These are phyloP conservation scores for Murraya koenigii DNA, from an alignment of 345 rosid species.

Conservation along the genomic window DNA sequence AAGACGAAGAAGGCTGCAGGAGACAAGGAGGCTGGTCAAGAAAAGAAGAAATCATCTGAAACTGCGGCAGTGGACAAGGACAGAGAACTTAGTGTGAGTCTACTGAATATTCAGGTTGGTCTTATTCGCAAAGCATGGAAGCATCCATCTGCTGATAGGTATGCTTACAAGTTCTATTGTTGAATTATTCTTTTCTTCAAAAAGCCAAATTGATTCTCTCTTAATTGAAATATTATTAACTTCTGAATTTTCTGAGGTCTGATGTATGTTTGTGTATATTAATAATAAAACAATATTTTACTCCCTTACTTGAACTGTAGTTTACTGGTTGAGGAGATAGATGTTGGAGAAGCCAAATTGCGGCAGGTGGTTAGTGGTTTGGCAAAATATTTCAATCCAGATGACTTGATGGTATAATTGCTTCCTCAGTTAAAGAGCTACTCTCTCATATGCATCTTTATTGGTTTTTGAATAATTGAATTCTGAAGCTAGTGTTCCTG, in stretches of 20 bases:
- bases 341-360: conserved; percentile 79
- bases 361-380: conserved; percentile 98
- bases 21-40: conserved; percentile 50
- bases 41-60: conserved; percentile 62
- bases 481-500: conserved; percentile 17
- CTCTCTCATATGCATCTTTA: neutral
- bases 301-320: conserved; percentile 38
- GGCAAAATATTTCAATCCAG: conserved; percentile 87
- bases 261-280: neutral
- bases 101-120: conserved; percentile 87
- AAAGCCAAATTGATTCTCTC: neutral
- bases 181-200: neutral
- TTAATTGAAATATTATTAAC: neutral
- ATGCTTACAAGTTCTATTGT: conserved; percentile 25
- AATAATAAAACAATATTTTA: neutral
- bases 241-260: conserved; percentile 2
- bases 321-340: conserved; percentile 96
- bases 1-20: conserved; percentile 52
- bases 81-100: conserved; percentile 77
- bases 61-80: conserved; percentile 61
- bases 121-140: conserved; percentile 89
- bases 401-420: conserved; percentile 65
- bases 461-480: conserved; percentile 5
- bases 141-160: conserved; percentile 99
- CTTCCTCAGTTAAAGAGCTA: conserved; percentile 4